Conservation (phyloP, 2,329 filamentous ascomycete genomes). For the Macrophomina pseudophaseolina region DNA sequence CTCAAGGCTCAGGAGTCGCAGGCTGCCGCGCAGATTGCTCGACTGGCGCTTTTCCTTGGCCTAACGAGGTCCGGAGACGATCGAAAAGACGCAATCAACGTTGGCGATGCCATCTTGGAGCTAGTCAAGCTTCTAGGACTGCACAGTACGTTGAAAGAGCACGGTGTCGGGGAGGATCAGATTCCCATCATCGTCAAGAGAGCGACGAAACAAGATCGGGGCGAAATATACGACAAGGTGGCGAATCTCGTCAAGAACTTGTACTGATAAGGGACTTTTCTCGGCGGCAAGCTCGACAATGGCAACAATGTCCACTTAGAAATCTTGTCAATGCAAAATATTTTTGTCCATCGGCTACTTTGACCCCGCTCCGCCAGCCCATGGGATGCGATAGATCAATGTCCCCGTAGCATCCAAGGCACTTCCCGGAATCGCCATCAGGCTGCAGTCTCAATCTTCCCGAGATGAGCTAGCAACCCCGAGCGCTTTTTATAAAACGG, state of each 20-base stretch:
- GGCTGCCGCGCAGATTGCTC: conserved; percentile 53
- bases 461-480: not conserved
- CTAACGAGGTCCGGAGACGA: conserved; percentile 46
- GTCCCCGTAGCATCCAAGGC: not conserved
- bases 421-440: not conserved
- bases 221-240: conserved; percentile 50
- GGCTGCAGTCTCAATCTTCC: not conserved
- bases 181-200: conserved; percentile 50
- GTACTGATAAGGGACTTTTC: conserved; percentile 37
- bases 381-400: not conserved
- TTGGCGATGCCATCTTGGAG: conserved; percentile 51
- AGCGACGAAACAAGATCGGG: conserved; percentile 51
- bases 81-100: conserved; percentile 49
- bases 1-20: conserved; percentile 54
- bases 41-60: conserved; percentile 52
- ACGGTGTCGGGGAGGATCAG: conserved; percentile 50
- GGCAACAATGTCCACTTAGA: not conserved
- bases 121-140: conserved; percentile 52
- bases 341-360: not conserved
- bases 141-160: conserved; percentile 53
- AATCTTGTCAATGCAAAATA: not conserved
- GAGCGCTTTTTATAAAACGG: not conserved
- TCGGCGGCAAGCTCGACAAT: conserved; percentile 22
- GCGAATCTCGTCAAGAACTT: conserved; percentile 49
- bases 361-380: conserved; percentile 1